Evolutionary conservation across 2,329 filamentous ascomycete genomes (phyloP), one percentile per base, ranked within the genome.

Genomic region (Aspergillus fumigatiaffinis): DNA sequence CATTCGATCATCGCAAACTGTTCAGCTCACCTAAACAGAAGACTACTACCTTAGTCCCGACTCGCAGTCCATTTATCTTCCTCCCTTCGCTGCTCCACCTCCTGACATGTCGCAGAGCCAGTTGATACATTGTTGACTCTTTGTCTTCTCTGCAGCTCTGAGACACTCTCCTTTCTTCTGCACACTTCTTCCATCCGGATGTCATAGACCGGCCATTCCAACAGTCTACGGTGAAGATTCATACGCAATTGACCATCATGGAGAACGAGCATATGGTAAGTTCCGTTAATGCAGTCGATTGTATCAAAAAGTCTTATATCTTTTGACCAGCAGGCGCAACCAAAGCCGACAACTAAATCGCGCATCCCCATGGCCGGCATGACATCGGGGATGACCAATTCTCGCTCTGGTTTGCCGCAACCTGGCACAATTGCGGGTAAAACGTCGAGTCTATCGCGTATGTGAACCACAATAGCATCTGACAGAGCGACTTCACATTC

Each of bases 321-420:
- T 50, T 59, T 65, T 42, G 61, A 47, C 21, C 25, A 38, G 21
- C 60, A 74, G 67, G 56, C 58, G 47, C 68, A 71, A 26, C 56
- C 70, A 25, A 68, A 65, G 52, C 47, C 63, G 3, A 60, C 62
- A 8, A 66, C 63, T 59, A 70, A 67, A 23, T 66, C 63, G 42
- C 69, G 71, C 59, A 68, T 73, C 28, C 73, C 72, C 9, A 66
- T 68, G 44, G 62, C 60, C 10, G 68, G 71, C 14, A 74, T 84
- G 70, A 80, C 76, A 29, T 73, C 78, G 4, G 76, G 81, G 12
- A 77, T 76, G 44, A 79, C 79, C 62, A 88, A 88, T 63, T 80
- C 83, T 42, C 70, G 70, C 53, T 74, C 73, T 1, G 71, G 66
- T 59, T 76, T 83, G 70, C 72, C 73, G 51, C 77, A 79, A 10